A percentile compares a stretch with the other conserved stretches of the same genome.
Evolutionary conservation across 768 basidiomycete species (phyloP).

Genomic region (Mycena kentingensis): DNA sequence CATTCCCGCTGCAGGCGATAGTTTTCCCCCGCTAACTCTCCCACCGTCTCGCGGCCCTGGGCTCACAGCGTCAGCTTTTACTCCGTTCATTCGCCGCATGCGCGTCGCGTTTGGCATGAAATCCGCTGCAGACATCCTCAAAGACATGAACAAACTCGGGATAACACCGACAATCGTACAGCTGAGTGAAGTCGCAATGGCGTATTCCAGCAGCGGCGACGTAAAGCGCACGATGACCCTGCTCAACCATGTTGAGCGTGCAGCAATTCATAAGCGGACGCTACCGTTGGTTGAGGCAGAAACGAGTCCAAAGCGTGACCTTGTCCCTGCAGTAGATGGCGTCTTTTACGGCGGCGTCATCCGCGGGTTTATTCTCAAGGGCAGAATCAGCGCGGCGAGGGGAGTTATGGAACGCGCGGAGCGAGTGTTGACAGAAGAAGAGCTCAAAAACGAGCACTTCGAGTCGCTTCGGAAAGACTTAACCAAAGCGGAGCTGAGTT

Average conservation of each 20-base stretch:
- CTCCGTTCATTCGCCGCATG: slow-evolving; percentile 52
- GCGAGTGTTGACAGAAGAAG: too few species aligned
- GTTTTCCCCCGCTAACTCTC: slow-evolving; percentile 26
- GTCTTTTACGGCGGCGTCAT: slow-evolving; percentile 19
- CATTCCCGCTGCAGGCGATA: slow-evolving; percentile 4
- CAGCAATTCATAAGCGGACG: background rate
- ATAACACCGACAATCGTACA: slow-evolving; percentile 49
- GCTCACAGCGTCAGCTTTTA: slow-evolving; percentile 43
- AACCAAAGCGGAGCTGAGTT: too few species aligned
- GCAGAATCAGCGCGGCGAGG: slow-evolving; percentile 3
- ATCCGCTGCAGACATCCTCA: slow-evolving; percentile 42
- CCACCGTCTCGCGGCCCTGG: slow-evolving; percentile 34
- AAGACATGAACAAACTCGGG: slow-evolving; percentile 54
- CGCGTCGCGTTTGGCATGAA: slow-evolving; percentile 32
- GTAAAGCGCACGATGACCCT: slow-evolving; percentile 39
- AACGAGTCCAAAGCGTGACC: background rate
- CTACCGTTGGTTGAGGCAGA: background rate
- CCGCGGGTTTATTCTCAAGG: slow-evolving; percentile 14
- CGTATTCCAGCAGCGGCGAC: slow-evolving; percentile 45
- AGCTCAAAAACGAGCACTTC: too few species aligned
- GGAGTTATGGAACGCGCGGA: too few species aligned
- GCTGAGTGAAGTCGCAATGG: slow-evolving; percentile 50
- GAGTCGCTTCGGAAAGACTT: too few species aligned
- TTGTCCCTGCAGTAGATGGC: slow-evolving; percentile 10
- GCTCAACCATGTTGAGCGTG: slow-evolving; percentile 42